A percentile compares a stretch with the other conserved stretches of the same genome.
phyloP scores from a whole-genome alignment of 140 eudicot species.

The Bidens hawaiensis region DNA sequence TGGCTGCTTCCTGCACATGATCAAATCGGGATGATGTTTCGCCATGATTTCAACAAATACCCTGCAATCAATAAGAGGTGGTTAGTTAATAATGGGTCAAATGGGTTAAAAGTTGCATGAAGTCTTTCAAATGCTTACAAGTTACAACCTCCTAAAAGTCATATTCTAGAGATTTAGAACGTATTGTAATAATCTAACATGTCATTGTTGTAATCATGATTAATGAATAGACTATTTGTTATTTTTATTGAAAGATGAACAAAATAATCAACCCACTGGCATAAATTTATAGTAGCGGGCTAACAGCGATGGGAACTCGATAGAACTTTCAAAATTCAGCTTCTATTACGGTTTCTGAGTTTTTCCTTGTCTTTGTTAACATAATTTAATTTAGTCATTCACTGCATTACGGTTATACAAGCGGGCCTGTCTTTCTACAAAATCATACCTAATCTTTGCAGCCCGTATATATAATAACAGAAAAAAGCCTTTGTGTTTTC shows the following conservation, averaged over 20 bases:
- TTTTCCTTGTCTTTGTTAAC: not conserved
- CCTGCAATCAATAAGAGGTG: slow-evolving; percentile 10
- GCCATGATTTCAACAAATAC: slow-evolving; percentile 44
- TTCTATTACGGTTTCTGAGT: not conserved
- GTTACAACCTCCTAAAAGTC: not conserved
- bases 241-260: not conserved
- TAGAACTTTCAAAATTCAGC: not conserved
- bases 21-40: slow-evolving; percentile 87
- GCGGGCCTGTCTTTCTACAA: not conserved
- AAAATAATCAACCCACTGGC: not conserved
- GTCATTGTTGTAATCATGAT: not conserved
- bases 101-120: not conserved
- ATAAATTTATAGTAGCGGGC: not conserved
- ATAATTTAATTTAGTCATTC: not conserved
- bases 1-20: slow-evolving; percentile 90
- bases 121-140: not conserved
- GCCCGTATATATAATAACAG: too few species aligned
- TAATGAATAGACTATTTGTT: not conserved
- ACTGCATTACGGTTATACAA: not conserved
- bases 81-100: not conserved
- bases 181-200: not conserved
- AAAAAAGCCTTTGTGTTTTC: not conserved
- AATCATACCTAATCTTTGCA: not conserved
- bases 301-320: not conserved
- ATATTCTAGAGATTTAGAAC: not conserved